Percentiles rank a stretch among this genome's conserved stretches.
Evolutionary conservation across 257 asterid species (phyloP).

Genomic region (Echium plantagineum): DNA sequence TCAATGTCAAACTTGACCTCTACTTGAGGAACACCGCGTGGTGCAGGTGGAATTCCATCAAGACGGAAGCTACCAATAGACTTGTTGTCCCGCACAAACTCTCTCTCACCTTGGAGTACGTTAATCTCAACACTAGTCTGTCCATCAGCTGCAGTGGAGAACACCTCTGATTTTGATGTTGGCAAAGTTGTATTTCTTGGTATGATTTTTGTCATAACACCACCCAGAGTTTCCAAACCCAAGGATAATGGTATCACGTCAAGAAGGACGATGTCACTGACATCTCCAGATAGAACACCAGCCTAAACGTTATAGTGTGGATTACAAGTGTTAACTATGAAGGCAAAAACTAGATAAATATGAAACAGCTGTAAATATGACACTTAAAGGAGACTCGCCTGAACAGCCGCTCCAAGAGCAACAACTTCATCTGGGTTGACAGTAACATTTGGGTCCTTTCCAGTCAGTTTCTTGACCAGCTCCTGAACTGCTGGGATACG

Average conservation of each 20-base stretch:
- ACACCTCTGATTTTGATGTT: conserved; percentile 92
- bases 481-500: conserved; percentile 98
- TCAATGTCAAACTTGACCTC: conserved; percentile 97
- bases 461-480: conserved; percentile 81
- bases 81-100: conserved; percentile 94
- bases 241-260: conserved; percentile 86
- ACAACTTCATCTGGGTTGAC: conserved; percentile 99
- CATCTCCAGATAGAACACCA: conserved; percentile 97
- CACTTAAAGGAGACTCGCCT: conserved; percentile 27
- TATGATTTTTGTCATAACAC: conserved; percentile 97
- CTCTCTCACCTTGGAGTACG: conserved; percentile 97
- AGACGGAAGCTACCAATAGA: conserved; percentile 97
- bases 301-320: conserved; percentile 34
- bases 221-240: conserved; percentile 98
- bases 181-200: conserved; percentile 91
- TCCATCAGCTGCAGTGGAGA: conserved; percentile 99
- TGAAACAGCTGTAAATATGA: background rate
- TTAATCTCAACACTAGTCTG: conserved; percentile 96
- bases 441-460: conserved; percentile 93
- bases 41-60: conserved; percentile 98
- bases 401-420: conserved; percentile 99
- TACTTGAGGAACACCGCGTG: conserved; percentile 96
- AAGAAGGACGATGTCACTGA: conserved; percentile 86
- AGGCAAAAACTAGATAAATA: background rate
- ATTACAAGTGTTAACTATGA: background rate